These are phyloP conservation scores for Debaryomyces maramus DNA, from an alignment of 805 yeast genomes.

Conservation along the genomic window DNA sequence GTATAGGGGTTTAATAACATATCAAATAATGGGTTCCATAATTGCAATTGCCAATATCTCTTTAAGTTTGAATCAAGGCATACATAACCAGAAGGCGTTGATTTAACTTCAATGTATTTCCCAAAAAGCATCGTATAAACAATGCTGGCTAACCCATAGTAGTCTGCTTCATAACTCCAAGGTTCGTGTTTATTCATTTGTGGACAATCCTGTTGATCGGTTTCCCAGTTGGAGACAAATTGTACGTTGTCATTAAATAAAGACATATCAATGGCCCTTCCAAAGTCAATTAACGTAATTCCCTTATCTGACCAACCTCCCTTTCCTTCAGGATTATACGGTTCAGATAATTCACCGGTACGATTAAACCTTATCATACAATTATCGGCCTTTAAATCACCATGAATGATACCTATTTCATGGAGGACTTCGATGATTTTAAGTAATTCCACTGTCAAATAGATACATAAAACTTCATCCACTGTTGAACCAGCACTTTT, in stretches of 20 bases:
- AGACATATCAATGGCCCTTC: slow-evolving; percentile 71
- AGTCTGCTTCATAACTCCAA: slow-evolving; percentile 83
- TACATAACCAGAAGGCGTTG: slow-evolving; percentile 23
- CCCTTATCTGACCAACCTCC: slow-evolving; percentile 55
- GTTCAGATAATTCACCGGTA: slow-evolving; percentile 12
- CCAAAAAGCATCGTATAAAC: slow-evolving; percentile 77
- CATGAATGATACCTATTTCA: slow-evolving; percentile 67
- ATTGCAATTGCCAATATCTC: slow-evolving; percentile 70
- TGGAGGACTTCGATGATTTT: slow-evolving; percentile 64
- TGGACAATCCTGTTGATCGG: slow-evolving; percentile 70
- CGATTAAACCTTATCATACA: slow-evolving; percentile 65
- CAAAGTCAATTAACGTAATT: slow-evolving; percentile 73
- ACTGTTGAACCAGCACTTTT: slow-evolving; percentile 25
- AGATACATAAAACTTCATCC: slow-evolving; percentile 65
- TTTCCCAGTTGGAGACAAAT: slow-evolving; percentile 60
- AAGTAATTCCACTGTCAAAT: slow-evolving; percentile 64
- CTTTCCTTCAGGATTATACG: slow-evolving; percentile 33
- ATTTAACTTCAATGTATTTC: slow-evolving; percentile 49
- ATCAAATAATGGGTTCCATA: slow-evolving; percentile 72
- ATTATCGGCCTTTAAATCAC: slow-evolving; percentile 83
- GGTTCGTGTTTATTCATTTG: slow-evolving; percentile 59
- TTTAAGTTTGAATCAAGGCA: slow-evolving; percentile 51
- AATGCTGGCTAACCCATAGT: slow-evolving; percentile 76
- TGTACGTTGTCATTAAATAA: slow-evolving; percentile 47
- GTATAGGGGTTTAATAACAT: slow-evolving; percentile 58